phyloP scores from a whole-genome alignment of 768 basidiomycete genomes.

The Russula foetens region DNA sequence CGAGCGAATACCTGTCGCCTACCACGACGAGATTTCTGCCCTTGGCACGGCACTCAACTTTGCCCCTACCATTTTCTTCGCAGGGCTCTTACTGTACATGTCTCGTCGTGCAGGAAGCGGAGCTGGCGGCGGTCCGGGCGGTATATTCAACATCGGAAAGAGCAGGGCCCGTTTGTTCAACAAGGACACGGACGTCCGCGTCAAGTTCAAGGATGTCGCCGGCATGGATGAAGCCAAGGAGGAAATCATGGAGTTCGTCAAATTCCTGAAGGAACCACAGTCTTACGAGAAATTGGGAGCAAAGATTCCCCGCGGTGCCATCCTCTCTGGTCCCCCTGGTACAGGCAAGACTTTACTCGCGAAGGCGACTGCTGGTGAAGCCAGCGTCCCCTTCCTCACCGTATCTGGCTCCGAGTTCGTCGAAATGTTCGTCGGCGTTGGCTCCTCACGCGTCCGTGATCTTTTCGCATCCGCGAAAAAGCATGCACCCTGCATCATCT shows the following conservation, averaged over 20 bases:
- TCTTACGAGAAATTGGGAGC: conserved; percentile 96
- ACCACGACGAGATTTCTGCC: conserved; percentile 89
- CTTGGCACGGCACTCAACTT: conserved; percentile 78
- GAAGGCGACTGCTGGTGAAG: conserved; percentile 98
- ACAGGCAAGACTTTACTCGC: conserved; percentile 98
- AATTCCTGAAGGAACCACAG: conserved; percentile 92
- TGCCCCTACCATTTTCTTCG: conserved; percentile 89
- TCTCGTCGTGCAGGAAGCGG: conserved; percentile 60
- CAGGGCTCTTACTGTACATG: conserved; percentile 85
- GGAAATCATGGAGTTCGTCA: conserved; percentile 99
- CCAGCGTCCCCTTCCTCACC: conserved; percentile 94
- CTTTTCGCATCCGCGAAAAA: conserved; percentile 97
- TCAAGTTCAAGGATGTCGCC: conserved; percentile 94
- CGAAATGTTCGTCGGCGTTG: conserved; percentile 99
- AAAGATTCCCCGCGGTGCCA: conserved; percentile 94
- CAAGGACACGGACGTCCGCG: conserved; percentile 89
- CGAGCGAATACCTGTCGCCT: conserved; percentile 94
- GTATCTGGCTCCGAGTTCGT: conserved; percentile 99
- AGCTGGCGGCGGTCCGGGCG: conserved; percentile 60
- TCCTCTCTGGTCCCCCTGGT: conserved; percentile 92
- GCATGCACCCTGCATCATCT: conserved; percentile 97
- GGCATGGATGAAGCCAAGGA: conserved; percentile 99
- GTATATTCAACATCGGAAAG: conserved; percentile 97
- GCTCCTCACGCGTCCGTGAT: conserved; percentile 94
- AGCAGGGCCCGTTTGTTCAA: conserved; percentile 93